A percentile compares a stretch with the other conserved stretches of the same genome.
These are phyloP conservation scores for Heliamphora pulchella DNA, from an alignment of 179 eudicot genomes.

Conservation along the genomic window DNA sequence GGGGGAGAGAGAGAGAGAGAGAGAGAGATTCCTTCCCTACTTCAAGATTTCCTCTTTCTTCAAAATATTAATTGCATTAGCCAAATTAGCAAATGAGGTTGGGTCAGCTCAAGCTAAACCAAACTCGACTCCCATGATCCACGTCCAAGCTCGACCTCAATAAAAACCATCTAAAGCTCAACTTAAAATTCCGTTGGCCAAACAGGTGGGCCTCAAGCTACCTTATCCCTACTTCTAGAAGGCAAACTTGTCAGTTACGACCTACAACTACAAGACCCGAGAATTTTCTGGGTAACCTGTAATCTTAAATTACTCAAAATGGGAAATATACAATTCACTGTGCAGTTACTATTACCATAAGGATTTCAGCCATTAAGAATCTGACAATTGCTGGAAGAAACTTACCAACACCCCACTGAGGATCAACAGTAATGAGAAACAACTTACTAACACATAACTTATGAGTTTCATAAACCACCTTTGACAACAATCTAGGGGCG, in stretches of 20 bases:
- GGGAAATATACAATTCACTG: neutral
- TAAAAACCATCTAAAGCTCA: neutral
- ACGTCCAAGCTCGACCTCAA: constrained; percentile 1
- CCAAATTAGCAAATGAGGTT: neutral
- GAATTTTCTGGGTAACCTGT: neutral
- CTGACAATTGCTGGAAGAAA: neutral
- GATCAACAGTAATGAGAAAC: neutral
- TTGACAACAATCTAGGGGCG: neutral
- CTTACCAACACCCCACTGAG: neutral
- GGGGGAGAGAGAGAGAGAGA: neutral
- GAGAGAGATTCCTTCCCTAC: neutral
- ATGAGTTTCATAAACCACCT: neutral
- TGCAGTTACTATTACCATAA: neutral
- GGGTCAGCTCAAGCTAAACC: neutral
- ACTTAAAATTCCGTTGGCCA: neutral
- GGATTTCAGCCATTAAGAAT: neutral
- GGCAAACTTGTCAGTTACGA: neutral
- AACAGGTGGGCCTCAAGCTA: neutral
- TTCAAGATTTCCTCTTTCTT: constrained; percentile 2
- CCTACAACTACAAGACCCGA: too few species aligned
- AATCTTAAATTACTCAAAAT: neutral
- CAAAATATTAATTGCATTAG: neutral
- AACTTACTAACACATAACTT: neutral
- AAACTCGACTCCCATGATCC: neutral
- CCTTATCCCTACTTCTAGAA: neutral